Evolutionary conservation across 495 filamentous ascomycete genomes (phyloP).

Genomic region (Neurospora sublineolata): DNA sequence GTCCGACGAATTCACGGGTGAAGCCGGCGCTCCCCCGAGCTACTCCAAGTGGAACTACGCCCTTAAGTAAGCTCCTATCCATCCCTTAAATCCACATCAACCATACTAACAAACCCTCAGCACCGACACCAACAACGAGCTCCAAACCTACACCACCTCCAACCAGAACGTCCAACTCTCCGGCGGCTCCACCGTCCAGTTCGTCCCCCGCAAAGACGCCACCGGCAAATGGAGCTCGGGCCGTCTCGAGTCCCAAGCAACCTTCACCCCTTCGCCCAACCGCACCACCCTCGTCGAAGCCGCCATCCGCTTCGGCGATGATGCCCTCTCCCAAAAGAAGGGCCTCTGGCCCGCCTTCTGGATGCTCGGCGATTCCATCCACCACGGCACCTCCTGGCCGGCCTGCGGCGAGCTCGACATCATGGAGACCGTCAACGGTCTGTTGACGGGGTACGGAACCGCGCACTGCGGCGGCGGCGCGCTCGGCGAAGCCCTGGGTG

Average conservation of each 20-base stretch:
- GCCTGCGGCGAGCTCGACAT: conserved; percentile 42
- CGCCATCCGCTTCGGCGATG: conserved; percentile 31
- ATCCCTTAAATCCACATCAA: neutral
- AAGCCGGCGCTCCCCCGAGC: conserved; percentile 12
- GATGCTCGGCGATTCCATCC: conserved; percentile 39
- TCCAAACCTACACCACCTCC: conserved; percentile 30
- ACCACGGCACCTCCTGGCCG: conserved; percentile 39
- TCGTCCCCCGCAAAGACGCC: conserved; percentile 28
- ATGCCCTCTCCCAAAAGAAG: conserved; percentile 25
- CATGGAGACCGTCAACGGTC: conserved; percentile 40
- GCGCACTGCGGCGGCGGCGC: conserved; percentile 32
- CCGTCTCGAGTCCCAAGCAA: conserved; percentile 32
- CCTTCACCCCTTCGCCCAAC: conserved; percentile 32
- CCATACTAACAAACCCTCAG: conserved; percentile 4
- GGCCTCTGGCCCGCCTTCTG: conserved; percentile 47
- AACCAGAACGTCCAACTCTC: conserved; percentile 35
- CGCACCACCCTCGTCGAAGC: conserved; percentile 30
- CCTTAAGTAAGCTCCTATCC: conserved; percentile 13
- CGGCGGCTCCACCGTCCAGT: conserved; percentile 34
- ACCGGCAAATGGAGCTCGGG: conserved; percentile 37
- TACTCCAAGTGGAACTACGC: conserved; percentile 26
- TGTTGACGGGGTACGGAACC: conserved; percentile 33
- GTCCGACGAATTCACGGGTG: conserved; percentile 18
- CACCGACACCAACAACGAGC: conserved; percentile 33
- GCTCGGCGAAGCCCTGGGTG: conserved; percentile 24